These are phyloP conservation scores for Ricinus communis DNA, from an alignment of 345 rosid species.

Conservation along the genomic window DNA sequence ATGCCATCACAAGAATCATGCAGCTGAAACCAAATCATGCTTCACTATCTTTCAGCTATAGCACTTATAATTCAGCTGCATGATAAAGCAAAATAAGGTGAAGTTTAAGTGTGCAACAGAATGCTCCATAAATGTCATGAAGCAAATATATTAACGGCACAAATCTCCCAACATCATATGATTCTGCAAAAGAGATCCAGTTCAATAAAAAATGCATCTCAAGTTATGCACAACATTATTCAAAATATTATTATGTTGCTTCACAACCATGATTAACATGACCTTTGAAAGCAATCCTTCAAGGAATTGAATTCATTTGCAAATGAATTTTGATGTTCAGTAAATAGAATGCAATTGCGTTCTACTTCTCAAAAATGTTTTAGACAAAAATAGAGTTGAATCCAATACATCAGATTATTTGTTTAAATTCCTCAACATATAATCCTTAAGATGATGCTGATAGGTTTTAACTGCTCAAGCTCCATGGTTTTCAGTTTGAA, in stretches of 20 bases:
- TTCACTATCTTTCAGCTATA: neutral
- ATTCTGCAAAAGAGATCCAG: neutral
- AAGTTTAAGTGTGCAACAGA: neutral
- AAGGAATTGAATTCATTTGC: neutral
- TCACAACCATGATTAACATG: too few relatives aligned
- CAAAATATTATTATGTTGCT: too few relatives aligned
- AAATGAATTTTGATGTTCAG: neutral
- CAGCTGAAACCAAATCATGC: neutral
- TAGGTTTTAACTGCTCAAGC: neutral
- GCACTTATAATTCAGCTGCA: neutral
- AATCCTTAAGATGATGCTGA: neutral
- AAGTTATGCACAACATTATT: neutral
- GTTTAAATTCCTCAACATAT: neutral
- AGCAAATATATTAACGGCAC: neutral
- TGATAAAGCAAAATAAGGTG: neutral
- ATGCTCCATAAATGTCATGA: slow-evolving; percentile 3
- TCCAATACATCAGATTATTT: neutral
- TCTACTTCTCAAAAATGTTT: neutral
- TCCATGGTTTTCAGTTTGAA: neutral
- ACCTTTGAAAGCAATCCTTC: too few relatives aligned
- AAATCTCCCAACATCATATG: neutral
- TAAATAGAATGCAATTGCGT: neutral
- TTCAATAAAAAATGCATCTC: neutral
- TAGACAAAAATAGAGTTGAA: neutral
- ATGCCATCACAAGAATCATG: neutral